These are phyloP conservation scores for Bassia scoparia DNA, from an alignment of 148 eudicot species.

Conservation along the genomic window DNA sequence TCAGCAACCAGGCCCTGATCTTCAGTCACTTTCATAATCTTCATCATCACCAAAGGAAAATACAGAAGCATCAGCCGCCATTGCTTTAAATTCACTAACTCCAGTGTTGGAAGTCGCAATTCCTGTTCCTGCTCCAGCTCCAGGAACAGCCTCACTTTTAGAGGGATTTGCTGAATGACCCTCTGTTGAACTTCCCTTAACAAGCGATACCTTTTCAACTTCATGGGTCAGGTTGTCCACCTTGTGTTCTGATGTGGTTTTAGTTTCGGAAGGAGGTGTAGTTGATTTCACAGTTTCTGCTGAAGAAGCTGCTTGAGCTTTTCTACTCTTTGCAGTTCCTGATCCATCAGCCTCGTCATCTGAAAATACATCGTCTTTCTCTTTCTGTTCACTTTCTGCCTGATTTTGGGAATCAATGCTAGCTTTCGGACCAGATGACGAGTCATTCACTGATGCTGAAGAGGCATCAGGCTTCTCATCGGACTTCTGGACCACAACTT, in stretches of 20 bases:
- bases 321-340: constrained; percentile 40
- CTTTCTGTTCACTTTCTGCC: constrained; percentile 24
- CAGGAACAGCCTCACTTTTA: constrained; percentile 30
- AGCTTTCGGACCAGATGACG: constrained; percentile 32
- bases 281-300: constrained; percentile 28
- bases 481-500: constrained; percentile 32
- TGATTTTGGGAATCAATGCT: constrained; percentile 36
- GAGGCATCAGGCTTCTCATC: constrained; percentile 37
- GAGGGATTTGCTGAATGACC: constrained; percentile 25
- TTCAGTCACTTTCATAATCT: constrained; percentile 79
- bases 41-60: constrained; percentile 95
- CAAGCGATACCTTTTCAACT: constrained; percentile 57
- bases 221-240: constrained; percentile 44
- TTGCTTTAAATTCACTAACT: constrained; percentile 88
- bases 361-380: constrained; percentile 83
- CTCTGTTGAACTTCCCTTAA: constrained; percentile 33
- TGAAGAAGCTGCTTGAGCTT: constrained; percentile 32
- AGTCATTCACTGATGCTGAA: constrained; percentile 33
- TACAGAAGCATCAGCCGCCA: constrained; percentile 99
- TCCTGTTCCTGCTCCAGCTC: constrained; percentile 21
- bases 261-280: constrained; percentile 31
- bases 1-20: not conserved
- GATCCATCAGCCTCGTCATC: constrained; percentile 68
- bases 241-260: constrained; percentile 31
- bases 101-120: constrained; percentile 38